phyloP scores from a whole-genome alignment of 371 early-diverging fungal species.

The Phascolomyces articulosus region DNA sequence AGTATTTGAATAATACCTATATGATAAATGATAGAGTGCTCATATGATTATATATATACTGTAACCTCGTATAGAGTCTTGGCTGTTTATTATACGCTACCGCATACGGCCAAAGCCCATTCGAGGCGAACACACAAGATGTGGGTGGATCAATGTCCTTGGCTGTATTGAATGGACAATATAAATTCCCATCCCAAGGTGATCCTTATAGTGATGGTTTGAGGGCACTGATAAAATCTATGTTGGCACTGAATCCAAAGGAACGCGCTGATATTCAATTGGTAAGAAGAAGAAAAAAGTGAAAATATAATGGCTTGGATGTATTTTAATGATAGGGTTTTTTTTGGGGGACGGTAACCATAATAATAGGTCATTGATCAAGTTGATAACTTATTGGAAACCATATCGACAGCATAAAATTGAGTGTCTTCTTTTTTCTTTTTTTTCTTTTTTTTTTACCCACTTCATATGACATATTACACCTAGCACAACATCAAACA shows the following conservation, averaged over 20 bases:
- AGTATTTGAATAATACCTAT: too few species aligned
- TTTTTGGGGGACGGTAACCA: neutral
- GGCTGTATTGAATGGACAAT: constrained; percentile 68
- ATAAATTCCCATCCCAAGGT: constrained; percentile 48
- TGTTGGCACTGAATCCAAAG: constrained; percentile 67
- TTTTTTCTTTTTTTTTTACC: neutral
- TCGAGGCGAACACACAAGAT: constrained; percentile 66
- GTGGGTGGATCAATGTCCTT: constrained; percentile 74
- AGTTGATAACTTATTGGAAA: neutral
- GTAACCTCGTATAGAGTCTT: constrained; percentile 51
- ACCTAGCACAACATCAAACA: too few species aligned
- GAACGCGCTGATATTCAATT: constrained; percentile 65
- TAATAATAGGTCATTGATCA: neutral
- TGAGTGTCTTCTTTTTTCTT: neutral
- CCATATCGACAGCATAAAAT: neutral
- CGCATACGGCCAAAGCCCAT: constrained; percentile 73
- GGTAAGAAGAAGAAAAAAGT: constrained; percentile 15
- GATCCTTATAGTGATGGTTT: constrained; percentile 65
- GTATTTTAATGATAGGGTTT: neutral
- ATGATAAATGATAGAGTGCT: too few species aligned
- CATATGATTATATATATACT: neutral
- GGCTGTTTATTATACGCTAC: constrained; percentile 77
- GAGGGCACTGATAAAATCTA: constrained; percentile 55
- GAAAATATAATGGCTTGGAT: neutral
- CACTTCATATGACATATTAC: neutral